phyloP scores from a whole-genome alignment of 164 flowering plant genomes.

The Kalanchoe fedtschenkoi region DNA sequence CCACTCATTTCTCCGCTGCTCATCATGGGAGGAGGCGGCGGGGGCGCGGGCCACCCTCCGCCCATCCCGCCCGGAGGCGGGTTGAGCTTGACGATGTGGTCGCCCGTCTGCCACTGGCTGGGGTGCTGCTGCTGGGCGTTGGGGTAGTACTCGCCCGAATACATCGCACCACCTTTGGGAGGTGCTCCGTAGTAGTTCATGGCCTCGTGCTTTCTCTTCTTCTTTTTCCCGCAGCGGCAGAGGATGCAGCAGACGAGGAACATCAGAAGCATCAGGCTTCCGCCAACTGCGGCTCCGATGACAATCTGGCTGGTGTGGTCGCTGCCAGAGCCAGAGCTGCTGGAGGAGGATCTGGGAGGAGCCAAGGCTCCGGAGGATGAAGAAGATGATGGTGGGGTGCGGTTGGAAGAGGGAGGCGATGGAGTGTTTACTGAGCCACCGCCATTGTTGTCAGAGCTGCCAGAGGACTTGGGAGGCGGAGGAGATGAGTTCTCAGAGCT shows the following conservation, averaged over 20 bases:
- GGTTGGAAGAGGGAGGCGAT: constrained; percentile 6
- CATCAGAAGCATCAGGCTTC: constrained; percentile 3
- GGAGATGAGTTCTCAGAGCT: background rate
- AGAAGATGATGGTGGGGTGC: constrained; percentile 10
- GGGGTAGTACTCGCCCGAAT: constrained; percentile 2
- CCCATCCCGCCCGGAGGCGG: constrained; percentile 5
- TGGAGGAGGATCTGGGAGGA: background rate
- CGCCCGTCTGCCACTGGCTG: constrained; percentile 1
- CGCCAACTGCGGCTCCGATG: constrained; percentile 8
- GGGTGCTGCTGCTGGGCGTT: background rate
- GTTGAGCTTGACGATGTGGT: constrained; percentile 9
- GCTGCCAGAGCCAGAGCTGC: background rate
- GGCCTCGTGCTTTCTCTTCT: constrained; percentile 6
- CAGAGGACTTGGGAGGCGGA: background rate
- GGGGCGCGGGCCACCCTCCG: constrained; percentile 9
- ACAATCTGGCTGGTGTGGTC: background rate
- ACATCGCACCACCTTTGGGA: background rate
- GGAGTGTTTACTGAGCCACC: background rate
- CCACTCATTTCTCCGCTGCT: constrained; percentile 9
- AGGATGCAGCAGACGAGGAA: constrained; percentile 2
- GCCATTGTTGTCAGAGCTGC: background rate
- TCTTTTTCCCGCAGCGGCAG: constrained; percentile 5
- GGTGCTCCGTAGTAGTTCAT: constrained; percentile 8
- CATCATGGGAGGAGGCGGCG: constrained; percentile 12
- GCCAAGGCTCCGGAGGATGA: background rate